A percentile compares a stretch with the other conserved stretches of the same genome.
These are phyloP conservation scores for Bacidia rubella DNA, from an alignment of 495 filamentous ascomycete genomes.

Conservation along the genomic window DNA sequence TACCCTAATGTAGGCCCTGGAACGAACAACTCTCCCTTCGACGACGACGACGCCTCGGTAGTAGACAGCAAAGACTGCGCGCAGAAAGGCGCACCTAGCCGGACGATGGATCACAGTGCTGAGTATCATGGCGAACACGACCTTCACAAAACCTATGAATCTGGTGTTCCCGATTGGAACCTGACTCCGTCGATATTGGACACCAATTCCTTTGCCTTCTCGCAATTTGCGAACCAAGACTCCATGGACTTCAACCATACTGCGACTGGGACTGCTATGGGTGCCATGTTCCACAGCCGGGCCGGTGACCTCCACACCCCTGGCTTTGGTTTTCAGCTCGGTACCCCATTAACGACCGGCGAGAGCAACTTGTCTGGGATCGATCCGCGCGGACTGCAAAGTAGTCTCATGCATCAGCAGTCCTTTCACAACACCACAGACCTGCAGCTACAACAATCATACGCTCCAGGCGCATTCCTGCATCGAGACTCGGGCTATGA, in stretches of 20 bases:
- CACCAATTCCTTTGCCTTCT: conserved; percentile 67
- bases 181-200: conserved; percentile 84
- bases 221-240: conserved; percentile 61
- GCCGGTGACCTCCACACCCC: conserved; percentile 88
- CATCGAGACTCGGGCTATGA: conserved; percentile 67
- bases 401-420: conserved; percentile 45
- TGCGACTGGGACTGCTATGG: conserved; percentile 66
- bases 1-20: conserved; percentile 52
- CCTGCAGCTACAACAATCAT: conserved; percentile 53
- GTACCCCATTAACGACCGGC: conserved; percentile 66
- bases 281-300: conserved; percentile 66
- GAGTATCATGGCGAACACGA: conserved; percentile 27
- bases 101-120: conserved; percentile 29
- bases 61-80: conserved; percentile 22
- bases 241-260: conserved; percentile 78
- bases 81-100: conserved; percentile 27
- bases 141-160: conserved; percentile 64
- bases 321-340: conserved; percentile 56
- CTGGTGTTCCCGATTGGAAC: conserved; percentile 65
- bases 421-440: conserved; percentile 63
- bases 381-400: conserved; percentile 44
- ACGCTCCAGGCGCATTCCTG: conserved; percentile 67
- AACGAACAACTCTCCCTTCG: conserved; percentile 17
- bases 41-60: conserved; percentile 21
- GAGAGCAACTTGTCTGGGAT: conserved; percentile 40